phyloP scores from a whole-genome alignment of 2,329 filamentous ascomycete genomes.

The Capronia epimyces region DNA sequence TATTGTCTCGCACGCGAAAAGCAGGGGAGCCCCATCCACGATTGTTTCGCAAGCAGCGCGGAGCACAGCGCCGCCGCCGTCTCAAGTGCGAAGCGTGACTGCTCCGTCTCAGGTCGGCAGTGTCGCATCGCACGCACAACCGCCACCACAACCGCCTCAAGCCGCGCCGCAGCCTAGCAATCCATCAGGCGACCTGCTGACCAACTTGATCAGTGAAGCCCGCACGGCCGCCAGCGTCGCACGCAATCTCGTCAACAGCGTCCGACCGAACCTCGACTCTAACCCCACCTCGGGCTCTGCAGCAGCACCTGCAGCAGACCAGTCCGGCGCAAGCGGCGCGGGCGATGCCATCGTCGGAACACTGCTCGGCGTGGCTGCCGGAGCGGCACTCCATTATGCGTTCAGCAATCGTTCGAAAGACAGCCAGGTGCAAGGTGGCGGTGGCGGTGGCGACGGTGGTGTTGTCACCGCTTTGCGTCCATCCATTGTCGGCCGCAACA shows the following conservation, averaged over 20 bases:
- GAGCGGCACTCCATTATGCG: conserved; percentile 69
- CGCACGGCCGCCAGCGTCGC: conserved; percentile 33
- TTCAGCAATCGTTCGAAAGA: conserved; percentile 52
- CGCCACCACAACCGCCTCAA: conserved; percentile 4
- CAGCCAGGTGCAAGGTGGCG: neutral
- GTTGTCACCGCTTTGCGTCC: conserved; percentile 1
- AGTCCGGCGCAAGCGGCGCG: conserved; percentile 26
- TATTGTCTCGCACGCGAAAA: neutral
- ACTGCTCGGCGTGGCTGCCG: conserved; percentile 71
- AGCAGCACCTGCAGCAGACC: conserved; percentile 20
- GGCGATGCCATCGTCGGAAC: conserved; percentile 66
- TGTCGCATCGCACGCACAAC: neutral
- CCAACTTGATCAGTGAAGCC: conserved; percentile 38
- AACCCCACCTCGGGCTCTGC: neutral
- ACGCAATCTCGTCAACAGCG: conserved; percentile 24
- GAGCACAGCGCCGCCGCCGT: conserved; percentile 1
- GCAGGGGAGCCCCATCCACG: neutral
- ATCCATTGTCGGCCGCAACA: conserved; percentile 12
- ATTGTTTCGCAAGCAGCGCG: neutral
- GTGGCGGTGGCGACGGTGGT: neutral
- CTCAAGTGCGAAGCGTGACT: conserved; percentile 10
- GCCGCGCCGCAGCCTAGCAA: too few species aligned
- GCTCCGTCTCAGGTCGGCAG: conserved; percentile 5
- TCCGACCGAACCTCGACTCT: conserved; percentile 17
- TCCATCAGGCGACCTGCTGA: conserved; percentile 32